Conservation (phyloP, 352 stramenopile species). For the Globisporangium iwayamae region DNA sequence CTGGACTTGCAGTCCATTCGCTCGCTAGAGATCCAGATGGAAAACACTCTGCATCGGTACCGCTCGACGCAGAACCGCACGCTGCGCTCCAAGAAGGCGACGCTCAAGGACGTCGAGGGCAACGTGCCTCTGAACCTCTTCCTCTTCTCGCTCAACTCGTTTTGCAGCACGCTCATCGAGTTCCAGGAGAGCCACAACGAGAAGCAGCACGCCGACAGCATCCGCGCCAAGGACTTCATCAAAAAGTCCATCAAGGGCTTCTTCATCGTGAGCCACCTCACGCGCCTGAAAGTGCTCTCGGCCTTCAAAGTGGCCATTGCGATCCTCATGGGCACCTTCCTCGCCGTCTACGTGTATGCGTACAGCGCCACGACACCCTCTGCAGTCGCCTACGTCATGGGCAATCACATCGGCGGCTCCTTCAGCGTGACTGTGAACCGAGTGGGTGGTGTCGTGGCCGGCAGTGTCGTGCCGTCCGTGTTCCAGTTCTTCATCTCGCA, state of each 20-base stretch:
- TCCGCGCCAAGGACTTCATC: conserved; percentile 52
- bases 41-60: conserved; percentile 60
- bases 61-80: conserved; percentile 52
- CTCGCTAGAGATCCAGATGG: conserved; percentile 62
- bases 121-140: conserved; percentile 82
- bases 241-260: conserved; percentile 41
- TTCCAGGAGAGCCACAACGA: conserved; percentile 65
- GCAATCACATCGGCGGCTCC: conserved; percentile 69
- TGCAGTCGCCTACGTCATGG: conserved; percentile 74
- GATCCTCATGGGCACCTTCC: conserved; percentile 60
- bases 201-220: conserved; percentile 44
- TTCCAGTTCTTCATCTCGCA: conserved; percentile 85
- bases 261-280: conserved; percentile 47
- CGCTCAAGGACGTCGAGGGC: conserved; percentile 66
- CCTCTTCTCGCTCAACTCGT: conserved; percentile 81
- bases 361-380: conserved; percentile 63
- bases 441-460: conserved; percentile 77
- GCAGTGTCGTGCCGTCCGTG: conserved; percentile 75
- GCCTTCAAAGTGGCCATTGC: conserved; percentile 56
- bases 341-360: conserved; percentile 72
- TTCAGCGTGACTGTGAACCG: conserved; percentile 83
- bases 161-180: conserved; percentile 72
- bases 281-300: conserved; percentile 30
- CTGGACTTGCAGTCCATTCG: conserved; percentile 46
- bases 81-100: conserved; percentile 48